Percentiles rank a stretch among this genome's conserved stretches.
Evolutionary conservation across 768 basidiomycete species (phyloP).

Genomic region (Amanita exitialis): DNA sequence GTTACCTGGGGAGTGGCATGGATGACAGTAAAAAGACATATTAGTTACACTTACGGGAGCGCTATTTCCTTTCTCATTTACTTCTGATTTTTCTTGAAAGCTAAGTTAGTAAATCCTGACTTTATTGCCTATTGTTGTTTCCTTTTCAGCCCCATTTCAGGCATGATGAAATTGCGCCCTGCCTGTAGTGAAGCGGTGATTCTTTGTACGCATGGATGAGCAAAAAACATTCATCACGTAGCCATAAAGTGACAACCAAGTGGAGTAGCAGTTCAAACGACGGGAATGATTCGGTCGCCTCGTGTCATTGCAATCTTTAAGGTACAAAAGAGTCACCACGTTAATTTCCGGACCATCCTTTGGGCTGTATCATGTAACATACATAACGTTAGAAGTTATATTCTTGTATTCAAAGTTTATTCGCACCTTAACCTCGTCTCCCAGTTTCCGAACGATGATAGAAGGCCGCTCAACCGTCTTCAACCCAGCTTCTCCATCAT

Average conservation of each 20-base stretch:
- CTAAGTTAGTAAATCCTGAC: too few species aligned
- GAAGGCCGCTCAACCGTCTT: slow-evolving; percentile 55
- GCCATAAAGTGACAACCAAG: not conserved
- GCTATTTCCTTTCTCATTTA: too few species aligned
- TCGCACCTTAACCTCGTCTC: slow-evolving; percentile 69
- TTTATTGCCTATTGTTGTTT: too few species aligned
- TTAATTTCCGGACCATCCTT: slow-evolving; percentile 7
- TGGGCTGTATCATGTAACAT: slow-evolving; percentile 1
- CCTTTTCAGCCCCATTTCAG: too few species aligned
- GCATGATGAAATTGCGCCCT: too few species aligned
- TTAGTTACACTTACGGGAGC: too few species aligned
- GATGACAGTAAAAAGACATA: too few species aligned
- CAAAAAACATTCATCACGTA: too few species aligned
- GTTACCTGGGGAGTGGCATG: too few species aligned
- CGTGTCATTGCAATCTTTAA: not conserved
- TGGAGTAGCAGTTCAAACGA: not conserved
- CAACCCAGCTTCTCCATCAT: slow-evolving; percentile 68
- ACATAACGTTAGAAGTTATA: not conserved
- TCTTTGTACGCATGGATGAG: too few species aligned
- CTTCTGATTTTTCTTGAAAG: too few species aligned
- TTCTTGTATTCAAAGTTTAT: not conserved
- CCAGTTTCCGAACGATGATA: slow-evolving; percentile 51
- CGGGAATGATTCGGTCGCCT: not conserved
- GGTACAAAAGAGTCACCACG: not conserved
- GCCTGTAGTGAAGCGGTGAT: too few species aligned